These are phyloP conservation scores for Lineolata rhizophorae DNA, from an alignment of 495 filamentous ascomycete genomes.

Conservation along the genomic window DNA sequence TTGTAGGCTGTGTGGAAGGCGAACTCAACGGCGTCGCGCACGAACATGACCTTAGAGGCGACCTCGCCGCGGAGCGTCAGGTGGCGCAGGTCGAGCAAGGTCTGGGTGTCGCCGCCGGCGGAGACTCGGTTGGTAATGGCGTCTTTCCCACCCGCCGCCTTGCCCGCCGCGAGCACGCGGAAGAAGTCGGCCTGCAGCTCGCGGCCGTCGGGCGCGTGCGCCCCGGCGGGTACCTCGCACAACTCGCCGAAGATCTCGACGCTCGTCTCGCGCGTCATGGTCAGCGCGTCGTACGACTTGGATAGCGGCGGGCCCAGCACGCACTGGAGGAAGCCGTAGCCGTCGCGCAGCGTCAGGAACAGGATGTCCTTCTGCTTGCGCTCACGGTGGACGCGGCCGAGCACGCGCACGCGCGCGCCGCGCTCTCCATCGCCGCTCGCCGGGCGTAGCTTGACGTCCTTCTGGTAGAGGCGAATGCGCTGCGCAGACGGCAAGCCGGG, in stretches of 20 bases:
- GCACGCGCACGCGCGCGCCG: constrained; percentile 61
- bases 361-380: constrained; percentile 69
- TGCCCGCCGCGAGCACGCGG: constrained; percentile 44
- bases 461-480: constrained; percentile 46
- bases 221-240: constrained; percentile 55
- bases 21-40: constrained; percentile 61
- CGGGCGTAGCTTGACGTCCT: constrained; percentile 18
- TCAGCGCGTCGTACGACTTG: constrained; percentile 80
- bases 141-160: constrained; percentile 72
- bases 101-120: constrained; percentile 54
- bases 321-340: constrained; percentile 79
- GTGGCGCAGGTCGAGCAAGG: constrained; percentile 75
- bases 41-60: constrained; percentile 74
- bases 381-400: constrained; percentile 68
- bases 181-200: constrained; percentile 93
- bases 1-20: constrained; percentile 71
- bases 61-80: constrained; percentile 77
- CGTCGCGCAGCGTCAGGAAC: constrained; percentile 74
- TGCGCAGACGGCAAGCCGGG: constrained; percentile 52
- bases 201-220: constrained; percentile 64
- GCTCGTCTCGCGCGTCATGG: constrained; percentile 73
- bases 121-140: constrained; percentile 85
- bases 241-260: constrained; percentile 79
- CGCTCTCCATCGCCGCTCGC: constrained; percentile 22
- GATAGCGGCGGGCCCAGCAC: constrained; percentile 65